A percentile compares a stretch with the other conserved stretches of the same genome.
Evolutionary conservation across 1,284 basidiomycete genomes (phyloP).

Genomic region (Ustilago sp.): DNA sequence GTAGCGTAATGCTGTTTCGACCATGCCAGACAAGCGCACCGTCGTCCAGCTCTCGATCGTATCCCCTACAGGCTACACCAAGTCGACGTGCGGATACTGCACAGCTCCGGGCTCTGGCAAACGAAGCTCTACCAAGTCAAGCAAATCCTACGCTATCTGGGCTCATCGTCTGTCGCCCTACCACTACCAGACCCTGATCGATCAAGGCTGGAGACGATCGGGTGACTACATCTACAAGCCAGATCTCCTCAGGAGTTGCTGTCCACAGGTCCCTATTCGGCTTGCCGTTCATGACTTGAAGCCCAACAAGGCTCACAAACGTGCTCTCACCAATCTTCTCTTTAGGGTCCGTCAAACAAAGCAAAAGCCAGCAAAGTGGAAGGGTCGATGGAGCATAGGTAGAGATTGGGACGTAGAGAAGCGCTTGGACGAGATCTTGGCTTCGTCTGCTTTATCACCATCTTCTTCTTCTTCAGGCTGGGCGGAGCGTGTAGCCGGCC

Average conservation of each 20-base stretch:
- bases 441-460: not conserved
- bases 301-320: conserved; percentile 43
- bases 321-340: conserved; percentile 52
- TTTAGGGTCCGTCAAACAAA: conserved; percentile 32
- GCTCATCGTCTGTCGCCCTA: conserved; percentile 52
- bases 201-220: conserved; percentile 64
- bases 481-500: conserved; percentile 42
- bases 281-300: conserved; percentile 34
- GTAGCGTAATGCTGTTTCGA: conserved; percentile 1
- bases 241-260: conserved; percentile 62
- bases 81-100: conserved; percentile 72
- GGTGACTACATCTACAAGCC: conserved; percentile 66
- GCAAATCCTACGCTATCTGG: conserved; percentile 70
- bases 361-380: conserved; percentile 54
- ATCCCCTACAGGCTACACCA: conserved; percentile 71
- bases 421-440: conserved; percentile 34
- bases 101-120: conserved; percentile 63
- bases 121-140: conserved; percentile 60
- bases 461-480: conserved; percentile 4
- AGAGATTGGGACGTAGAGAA: conserved; percentile 41
- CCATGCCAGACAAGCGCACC: conserved; percentile 17
- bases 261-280: conserved; percentile 62
- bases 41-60: conserved; percentile 40
- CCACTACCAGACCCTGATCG: conserved; percentile 60
- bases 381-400: conserved; percentile 50